Evolutionary conservation across 1,284 basidiomycete genomes (phyloP).

Genomic region (Trametes pubescens): DNA sequence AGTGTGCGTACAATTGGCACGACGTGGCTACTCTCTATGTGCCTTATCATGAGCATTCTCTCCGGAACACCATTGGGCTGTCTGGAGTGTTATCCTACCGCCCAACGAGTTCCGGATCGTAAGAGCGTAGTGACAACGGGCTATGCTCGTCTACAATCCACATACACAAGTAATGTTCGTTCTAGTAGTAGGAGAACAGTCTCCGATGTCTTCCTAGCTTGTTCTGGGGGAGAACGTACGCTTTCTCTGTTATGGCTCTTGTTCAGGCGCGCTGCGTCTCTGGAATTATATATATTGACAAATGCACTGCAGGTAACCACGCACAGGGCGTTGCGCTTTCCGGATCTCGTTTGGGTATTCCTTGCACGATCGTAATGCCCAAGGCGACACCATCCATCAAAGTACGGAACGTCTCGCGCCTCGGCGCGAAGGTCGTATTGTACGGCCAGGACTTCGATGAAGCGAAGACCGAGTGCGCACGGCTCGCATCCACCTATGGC

Average conservation of each 20-base stretch:
- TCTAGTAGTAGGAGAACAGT: no score
- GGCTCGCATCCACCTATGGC: constrained; percentile 80
- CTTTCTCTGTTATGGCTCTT: no score
- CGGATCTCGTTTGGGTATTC: constrained; percentile 85
- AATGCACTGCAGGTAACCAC: constrained; percentile 83
- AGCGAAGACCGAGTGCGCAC: constrained; percentile 93
- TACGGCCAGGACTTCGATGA: constrained; percentile 96
- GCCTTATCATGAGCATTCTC: no score
- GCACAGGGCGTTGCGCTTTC: constrained; percentile 98
- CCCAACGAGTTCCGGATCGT: no score
- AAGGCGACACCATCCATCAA: constrained; percentile 96
- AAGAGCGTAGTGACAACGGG: no score
- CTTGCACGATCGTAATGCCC: constrained; percentile 99
- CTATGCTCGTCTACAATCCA: no score
- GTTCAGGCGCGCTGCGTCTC: constrained; percentile 6
- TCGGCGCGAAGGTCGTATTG: constrained; percentile 95
- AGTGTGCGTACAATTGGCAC: constrained; percentile 59
- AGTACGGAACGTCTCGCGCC: constrained; percentile 90
- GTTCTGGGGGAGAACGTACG: no score
- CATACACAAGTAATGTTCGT: no score
- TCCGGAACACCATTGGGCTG: no score
- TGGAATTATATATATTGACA: neutral
- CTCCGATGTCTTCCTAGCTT: no score
- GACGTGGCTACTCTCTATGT: no score
- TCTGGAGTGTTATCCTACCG: no score